Evolutionary conservation across 1,284 basidiomycete genomes (phyloP), one percentile per base, ranked within the genome.

Genomic region (Cryptococcus neoformans): DNA sequence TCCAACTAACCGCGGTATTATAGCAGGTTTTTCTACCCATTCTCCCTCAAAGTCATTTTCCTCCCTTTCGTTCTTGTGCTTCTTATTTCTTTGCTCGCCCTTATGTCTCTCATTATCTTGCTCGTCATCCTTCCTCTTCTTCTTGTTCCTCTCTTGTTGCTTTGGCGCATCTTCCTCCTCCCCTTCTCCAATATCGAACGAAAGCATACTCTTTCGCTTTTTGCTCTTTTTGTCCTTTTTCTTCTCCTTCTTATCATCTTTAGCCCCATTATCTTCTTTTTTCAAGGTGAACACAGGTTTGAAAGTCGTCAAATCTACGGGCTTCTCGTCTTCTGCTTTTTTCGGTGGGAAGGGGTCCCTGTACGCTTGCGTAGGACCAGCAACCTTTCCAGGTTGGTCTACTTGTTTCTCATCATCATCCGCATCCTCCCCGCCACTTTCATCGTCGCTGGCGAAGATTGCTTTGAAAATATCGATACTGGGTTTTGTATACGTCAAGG

Each of bases 401-500:
- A 34, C 58, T 9, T 48, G 36, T 9, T 44, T 44, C 14, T 40
- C 21, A 8, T 42, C 46, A 14, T 66, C 66, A 10, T 59, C 70
- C 12, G 75, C 80, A 2, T 80, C 59, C 5, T 65, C 81, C 3
- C 73, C 73, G 5, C 88, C 88, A 1, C 84, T 84, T 16, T 85
- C 87, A 17, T 84, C 85, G 49, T 87, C 87, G 67, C 92, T 89
- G 6, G 90, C 90, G 72, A 93, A 94, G 60, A 94, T 93, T 1
- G 91, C 92, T 73, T 95, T 95, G 82, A 97, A 98, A 42, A 98
- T 86, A 68, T 94, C 90, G 82, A 92, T 89, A 2, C 86, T 80
- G 1, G 95, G 95, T 46, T 90, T 84, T 60, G 88, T 82, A 73
- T 94, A 94, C 0, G 88, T 92, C 62, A 95, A 79, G 9, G 86